phyloP scores from a whole-genome alignment of 139 green algal genomes.

The Nannochloris sp. region DNA sequence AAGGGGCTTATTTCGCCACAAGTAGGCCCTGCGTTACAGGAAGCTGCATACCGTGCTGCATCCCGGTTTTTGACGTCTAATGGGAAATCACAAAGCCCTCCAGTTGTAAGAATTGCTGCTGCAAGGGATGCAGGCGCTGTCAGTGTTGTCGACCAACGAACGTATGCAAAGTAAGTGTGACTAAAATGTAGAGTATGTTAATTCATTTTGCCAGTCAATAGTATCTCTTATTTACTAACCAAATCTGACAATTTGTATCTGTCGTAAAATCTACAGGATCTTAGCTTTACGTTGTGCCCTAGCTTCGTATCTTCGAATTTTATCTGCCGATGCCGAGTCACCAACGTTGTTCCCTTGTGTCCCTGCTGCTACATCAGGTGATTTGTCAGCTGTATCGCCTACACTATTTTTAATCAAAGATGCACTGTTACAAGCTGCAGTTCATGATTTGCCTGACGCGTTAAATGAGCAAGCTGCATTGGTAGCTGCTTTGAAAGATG shows the following conservation, averaged over 20 bases:
- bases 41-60: slow-evolving; percentile 15
- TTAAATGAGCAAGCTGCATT: background rate
- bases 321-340: background rate
- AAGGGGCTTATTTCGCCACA: background rate
- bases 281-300: slow-evolving; percentile 32
- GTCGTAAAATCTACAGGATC: slow-evolving; percentile 3
- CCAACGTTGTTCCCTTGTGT: background rate
- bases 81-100: slow-evolving; percentile 13
- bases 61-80: slow-evolving; percentile 7
- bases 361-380: background rate
- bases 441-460: slow-evolving; percentile 11
- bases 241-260: background rate
- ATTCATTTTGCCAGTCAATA: background rate
- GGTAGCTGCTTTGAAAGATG: background rate
- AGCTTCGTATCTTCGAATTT: slow-evolving; percentile 30
- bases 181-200: background rate
- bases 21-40: slow-evolving; percentile 2
- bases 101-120: background rate
- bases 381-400: slow-evolving; percentile 13
- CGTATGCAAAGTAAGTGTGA: background rate
- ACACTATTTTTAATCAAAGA: slow-evolving; percentile 48
- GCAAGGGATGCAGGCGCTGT: background rate
- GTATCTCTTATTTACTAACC: background rate
- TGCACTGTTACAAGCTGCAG: slow-evolving; percentile 30
- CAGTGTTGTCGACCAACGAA: background rate